These are phyloP conservation scores for Aspergillus ellipticus DNA, from an alignment of 495 filamentous ascomycete species.

Conservation along the genomic window DNA sequence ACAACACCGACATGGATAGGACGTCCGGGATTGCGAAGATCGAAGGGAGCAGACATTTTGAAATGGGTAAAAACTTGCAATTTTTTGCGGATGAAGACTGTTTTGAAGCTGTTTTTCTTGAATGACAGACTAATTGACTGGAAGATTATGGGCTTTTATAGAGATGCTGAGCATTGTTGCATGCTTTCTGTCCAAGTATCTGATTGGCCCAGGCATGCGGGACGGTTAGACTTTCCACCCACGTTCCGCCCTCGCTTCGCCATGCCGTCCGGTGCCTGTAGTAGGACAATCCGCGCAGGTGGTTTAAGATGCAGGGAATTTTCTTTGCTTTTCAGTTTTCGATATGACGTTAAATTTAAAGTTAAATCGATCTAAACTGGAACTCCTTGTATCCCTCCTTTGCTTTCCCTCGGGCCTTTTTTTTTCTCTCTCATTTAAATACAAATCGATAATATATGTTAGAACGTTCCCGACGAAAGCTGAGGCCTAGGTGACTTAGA, in stretches of 20 bases:
- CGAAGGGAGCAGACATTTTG: constrained; percentile 10
- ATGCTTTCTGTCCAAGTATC: not conserved
- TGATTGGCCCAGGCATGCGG: not conserved
- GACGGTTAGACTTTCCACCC: not conserved
- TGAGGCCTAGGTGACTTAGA: too few species aligned
- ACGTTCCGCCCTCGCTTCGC: not conserved
- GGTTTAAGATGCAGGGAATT: too few species aligned
- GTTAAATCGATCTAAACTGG: too few species aligned
- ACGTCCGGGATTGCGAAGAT: constrained; percentile 14
- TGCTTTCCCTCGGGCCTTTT: too few species aligned
- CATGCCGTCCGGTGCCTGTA: constrained; percentile 1
- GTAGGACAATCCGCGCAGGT: too few species aligned
- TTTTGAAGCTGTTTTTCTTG: not conserved
- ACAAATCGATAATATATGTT: too few species aligned
- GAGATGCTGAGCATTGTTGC: not conserved
- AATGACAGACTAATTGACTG: not conserved
- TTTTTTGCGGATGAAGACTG: not conserved
- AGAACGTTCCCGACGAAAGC: too few species aligned
- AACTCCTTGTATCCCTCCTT: too few species aligned
- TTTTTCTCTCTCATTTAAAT: too few species aligned
- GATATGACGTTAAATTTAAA: too few species aligned
- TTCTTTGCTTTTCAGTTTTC: too few species aligned
- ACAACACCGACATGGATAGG: constrained; percentile 9
- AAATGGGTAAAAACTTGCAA: too few species aligned
- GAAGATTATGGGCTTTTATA: not conserved